Conservation (phyloP, 495 filamentous ascomycete genomes). For the Penicillium robsamsonii region DNA sequence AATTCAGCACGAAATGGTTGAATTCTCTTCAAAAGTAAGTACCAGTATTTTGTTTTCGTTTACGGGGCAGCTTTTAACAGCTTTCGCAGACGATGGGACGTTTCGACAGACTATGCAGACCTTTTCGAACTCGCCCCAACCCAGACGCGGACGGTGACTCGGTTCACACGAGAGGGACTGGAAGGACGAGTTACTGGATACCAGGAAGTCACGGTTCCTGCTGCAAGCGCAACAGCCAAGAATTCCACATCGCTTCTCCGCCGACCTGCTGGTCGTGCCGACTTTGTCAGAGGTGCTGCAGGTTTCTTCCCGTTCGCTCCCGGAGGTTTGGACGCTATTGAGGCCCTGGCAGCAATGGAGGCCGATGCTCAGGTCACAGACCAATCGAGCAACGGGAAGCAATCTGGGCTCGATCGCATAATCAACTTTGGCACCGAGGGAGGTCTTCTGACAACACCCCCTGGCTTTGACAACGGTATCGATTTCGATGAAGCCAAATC, state of each 20-base stretch:
- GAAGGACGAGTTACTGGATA: constrained; percentile 94
- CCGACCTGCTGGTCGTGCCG: constrained; percentile 81
- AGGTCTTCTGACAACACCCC: constrained; percentile 76
- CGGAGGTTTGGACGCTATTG: constrained; percentile 85
- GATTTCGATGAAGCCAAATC: constrained; percentile 64
- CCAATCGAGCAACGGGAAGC: constrained; percentile 38
- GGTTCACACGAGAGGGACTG: constrained; percentile 87
- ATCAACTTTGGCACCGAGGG: constrained; percentile 77
- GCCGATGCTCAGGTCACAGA: constrained; percentile 53
- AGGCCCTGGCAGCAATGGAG: constrained; percentile 73
- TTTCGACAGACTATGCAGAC: constrained; percentile 67
- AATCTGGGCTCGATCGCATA: constrained; percentile 64
- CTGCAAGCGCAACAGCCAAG: constrained; percentile 87
- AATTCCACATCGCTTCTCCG: constrained; percentile 89
- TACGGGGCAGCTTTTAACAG: constrained; percentile 18
- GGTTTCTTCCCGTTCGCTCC: constrained; percentile 97
- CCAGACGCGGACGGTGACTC: constrained; percentile 86
- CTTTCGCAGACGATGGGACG: constrained; percentile 70
- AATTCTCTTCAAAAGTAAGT: constrained; percentile 77
- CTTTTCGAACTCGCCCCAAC: constrained; percentile 86
- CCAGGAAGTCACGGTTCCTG: constrained; percentile 89
- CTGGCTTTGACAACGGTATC: constrained; percentile 78
- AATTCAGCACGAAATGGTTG: constrained; percentile 79
- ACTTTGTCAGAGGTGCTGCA: constrained; percentile 92
- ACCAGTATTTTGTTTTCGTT: constrained; percentile 9